A percentile compares a stretch with the other conserved stretches of the same genome.
These are phyloP conservation scores for Eucalyptus sp. DNA, from an alignment of 345 rosid species.

Conservation along the genomic window DNA sequence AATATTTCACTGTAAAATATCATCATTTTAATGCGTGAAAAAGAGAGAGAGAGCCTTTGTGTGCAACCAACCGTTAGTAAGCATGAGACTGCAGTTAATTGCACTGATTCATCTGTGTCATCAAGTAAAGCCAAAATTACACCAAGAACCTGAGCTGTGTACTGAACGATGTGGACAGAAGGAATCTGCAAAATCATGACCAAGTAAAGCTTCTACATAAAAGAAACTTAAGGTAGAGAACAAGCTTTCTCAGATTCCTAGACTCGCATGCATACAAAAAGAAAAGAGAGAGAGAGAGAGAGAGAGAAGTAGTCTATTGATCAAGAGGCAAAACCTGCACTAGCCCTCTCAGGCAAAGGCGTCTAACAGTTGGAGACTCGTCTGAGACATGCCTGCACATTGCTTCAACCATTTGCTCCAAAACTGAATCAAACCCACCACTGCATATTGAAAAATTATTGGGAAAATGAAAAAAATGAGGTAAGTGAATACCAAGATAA, in stretches of 20 bases:
- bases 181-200: constrained; percentile 51
- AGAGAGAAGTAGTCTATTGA: neutral
- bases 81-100: constrained; percentile 88
- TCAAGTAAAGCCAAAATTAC: constrained; percentile 87
- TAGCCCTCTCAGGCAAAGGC: constrained; percentile 90
- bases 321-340: constrained; percentile 49
- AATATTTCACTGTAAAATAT: neutral
- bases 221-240: neutral
- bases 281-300: too few relatives aligned
- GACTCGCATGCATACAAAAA: neutral
- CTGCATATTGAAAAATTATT: constrained; percentile 27
- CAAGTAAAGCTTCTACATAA: neutral
- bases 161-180: constrained; percentile 54
- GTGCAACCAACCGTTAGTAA: constrained; percentile 46
- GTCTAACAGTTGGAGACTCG: constrained; percentile 86
- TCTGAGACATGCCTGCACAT: constrained; percentile 92
- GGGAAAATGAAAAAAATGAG: neutral
- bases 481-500: neutral
- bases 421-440: constrained; percentile 53
- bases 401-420: constrained; percentile 94
- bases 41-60: neutral
- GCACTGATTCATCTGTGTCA: constrained; percentile 83
- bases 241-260: neutral
- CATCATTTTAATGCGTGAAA: neutral
- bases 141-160: constrained; percentile 73